These are phyloP conservation scores for Acacia confusa DNA, from an alignment of 306 rosid species.

Conservation along the genomic window DNA sequence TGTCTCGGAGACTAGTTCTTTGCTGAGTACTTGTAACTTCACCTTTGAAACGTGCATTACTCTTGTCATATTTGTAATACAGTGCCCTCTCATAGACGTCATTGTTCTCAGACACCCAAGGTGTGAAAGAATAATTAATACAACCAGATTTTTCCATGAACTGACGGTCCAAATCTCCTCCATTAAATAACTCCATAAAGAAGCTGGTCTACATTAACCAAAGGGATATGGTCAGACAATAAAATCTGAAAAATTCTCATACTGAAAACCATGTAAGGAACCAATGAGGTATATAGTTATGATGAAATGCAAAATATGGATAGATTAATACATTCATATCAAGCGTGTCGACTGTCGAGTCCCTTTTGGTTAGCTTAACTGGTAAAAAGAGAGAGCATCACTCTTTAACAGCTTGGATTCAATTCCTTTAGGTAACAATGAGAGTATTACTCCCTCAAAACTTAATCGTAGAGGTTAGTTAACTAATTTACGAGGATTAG, in stretches of 20 bases:
- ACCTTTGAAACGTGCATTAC: conserved; percentile 66
- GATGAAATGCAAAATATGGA: neutral
- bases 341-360: neutral
- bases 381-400: neutral
- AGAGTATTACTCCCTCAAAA: neutral
- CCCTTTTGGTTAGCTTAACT: neutral
- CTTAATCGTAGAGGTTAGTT: no score
- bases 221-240: conserved; percentile 26
- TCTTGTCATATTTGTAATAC: conserved; percentile 72
- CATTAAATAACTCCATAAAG: conserved; percentile 74
- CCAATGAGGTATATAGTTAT: neutral
- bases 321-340: neutral
- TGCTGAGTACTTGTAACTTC: conserved; percentile 87
- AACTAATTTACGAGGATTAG: neutral
- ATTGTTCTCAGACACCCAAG: conserved; percentile 87
- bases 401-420: neutral
- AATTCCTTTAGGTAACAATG: neutral
- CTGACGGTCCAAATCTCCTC: conserved; percentile 75
- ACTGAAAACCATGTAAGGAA: conserved; percentile 1
- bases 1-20: conserved; percentile 48
- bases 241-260: neutral
- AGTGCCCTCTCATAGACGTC: conserved; percentile 68
- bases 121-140: conserved; percentile 68
- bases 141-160: conserved; percentile 87
- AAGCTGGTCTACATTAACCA: conserved; percentile 55